phyloP scores from a whole-genome alignment of 371 early-diverging fungal species.

The Rhizomucor pusillus region DNA sequence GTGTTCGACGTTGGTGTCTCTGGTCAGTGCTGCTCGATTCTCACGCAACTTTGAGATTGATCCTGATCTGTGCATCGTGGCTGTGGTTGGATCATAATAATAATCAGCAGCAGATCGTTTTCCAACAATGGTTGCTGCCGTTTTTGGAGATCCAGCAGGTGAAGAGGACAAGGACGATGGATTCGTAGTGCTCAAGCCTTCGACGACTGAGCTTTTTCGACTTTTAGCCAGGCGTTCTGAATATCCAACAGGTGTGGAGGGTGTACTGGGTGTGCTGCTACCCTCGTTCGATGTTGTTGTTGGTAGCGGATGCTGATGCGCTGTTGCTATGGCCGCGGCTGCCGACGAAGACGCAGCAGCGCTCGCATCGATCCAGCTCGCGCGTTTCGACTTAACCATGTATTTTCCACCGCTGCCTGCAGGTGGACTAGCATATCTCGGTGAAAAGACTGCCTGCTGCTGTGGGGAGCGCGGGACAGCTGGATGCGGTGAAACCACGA shows the following conservation, averaged over 20 bases:
- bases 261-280: constrained; percentile 9
- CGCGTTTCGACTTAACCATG: constrained; percentile 33
- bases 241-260: constrained; percentile 13
- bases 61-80: constrained; percentile 22
- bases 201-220: constrained; percentile 15
- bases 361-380: constrained; percentile 32
- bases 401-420: constrained; percentile 32
- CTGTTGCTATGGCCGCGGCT: neutral
- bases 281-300: neutral
- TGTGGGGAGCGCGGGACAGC: constrained; percentile 3
- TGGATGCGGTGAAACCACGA: constrained; percentile 7
- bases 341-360: constrained; percentile 8
- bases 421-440: constrained; percentile 30
- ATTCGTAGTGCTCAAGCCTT: constrained; percentile 3
- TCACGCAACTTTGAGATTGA: constrained; percentile 24
- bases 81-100: neutral
- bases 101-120: constrained; percentile 7
- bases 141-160: constrained; percentile 14
- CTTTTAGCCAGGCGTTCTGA: constrained; percentile 8
- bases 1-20: neutral
- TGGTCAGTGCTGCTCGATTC: constrained; percentile 2
- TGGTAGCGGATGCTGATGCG: constrained; percentile 4
- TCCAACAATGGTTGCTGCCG: neutral
- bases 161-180: constrained; percentile 10
- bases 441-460: constrained; percentile 9